Base-by-base conservation (phyloP, 805 yeast species). In the Candida suzukii region DNA sequence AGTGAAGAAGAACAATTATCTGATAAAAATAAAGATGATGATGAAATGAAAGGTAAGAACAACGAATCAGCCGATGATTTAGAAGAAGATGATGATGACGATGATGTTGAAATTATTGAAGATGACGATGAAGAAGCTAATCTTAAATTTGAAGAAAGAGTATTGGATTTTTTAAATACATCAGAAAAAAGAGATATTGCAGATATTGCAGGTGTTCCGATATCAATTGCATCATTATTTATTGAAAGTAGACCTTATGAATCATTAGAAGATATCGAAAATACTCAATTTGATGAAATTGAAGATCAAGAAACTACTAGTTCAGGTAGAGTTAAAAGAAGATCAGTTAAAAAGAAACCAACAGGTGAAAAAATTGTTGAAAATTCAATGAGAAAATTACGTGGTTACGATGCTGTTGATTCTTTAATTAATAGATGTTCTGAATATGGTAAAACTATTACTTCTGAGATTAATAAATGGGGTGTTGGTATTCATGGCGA, bases 331-430 rank as follows among this genome's bases (percentile, higher is more conserved):
- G 53, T 57, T 39, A 54, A 51, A 41, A 61, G 58, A 41, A 58
- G 52, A 41, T 61, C 57, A 42, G 66, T 64, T 36, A 67, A 65
- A 41, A 69, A 62, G 42, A 78, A 76, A 57, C 69, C 82, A 5
- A 75, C 77, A 36, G 96, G 96, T 11, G 83, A 83, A 51, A 75
- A 77, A 54, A 71, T 87, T 38, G 74, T 88, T 19, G 91, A 83
- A 48, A 81, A 76, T 31, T 74, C 90, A 4, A 74, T 75, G 37
- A 66, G 73, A 47, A 82, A 88, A 14, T 68, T 93, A 47, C 77
- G 79, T 52, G 98, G 98, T 5, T 93, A 93, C 58, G 82, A 80
- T 46, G 98, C 99, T 0, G 95, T 93, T 35, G 98, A 91, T 52
- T 83, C 95, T n/a, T 68, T 93, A 49, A 87, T 93, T 46, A 78